Conservation (phyloP, 768 basidiomycete genomes). For the Lentinula aciculospora region DNA sequence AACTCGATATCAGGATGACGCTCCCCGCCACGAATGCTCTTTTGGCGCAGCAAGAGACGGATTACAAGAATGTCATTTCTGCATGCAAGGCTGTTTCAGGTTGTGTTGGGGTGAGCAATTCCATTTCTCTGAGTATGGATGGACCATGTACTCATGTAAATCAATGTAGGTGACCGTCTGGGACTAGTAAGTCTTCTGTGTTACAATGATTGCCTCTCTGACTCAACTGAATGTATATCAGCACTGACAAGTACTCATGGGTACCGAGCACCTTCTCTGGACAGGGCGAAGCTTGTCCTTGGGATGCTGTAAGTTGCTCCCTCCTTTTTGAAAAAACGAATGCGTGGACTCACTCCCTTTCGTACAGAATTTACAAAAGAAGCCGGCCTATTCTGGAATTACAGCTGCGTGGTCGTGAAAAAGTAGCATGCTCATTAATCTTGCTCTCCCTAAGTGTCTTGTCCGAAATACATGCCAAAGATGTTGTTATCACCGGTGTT, state of each 20-base stretch:
- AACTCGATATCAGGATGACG: slow-evolving; percentile 60
- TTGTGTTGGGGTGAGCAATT: slow-evolving; percentile 8
- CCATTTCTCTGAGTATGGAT: not conserved
- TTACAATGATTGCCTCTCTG: too few species aligned
- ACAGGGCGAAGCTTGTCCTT: slow-evolving; percentile 19
- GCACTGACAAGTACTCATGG: slow-evolving; percentile 17
- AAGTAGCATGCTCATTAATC: too few species aligned
- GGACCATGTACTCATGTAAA: not conserved
- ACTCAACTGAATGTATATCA: not conserved
- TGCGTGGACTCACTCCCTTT: not conserved
- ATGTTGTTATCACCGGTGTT: too few species aligned
- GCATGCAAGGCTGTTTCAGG: slow-evolving; percentile 26
- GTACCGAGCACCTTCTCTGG: slow-evolving; percentile 20
- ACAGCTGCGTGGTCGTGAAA: slow-evolving; percentile 1
- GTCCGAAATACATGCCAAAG: too few species aligned
- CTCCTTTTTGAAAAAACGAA: not conserved
- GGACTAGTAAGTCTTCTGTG: slow-evolving; percentile 2
- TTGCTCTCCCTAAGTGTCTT: too few species aligned
- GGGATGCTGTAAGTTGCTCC: slow-evolving; percentile 13
- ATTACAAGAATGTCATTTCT: slow-evolving; percentile 38
- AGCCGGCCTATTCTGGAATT: slow-evolving; percentile 1
- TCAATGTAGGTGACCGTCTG: slow-evolving; percentile 1
- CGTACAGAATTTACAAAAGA: not conserved
- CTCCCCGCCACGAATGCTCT: slow-evolving; percentile 44
- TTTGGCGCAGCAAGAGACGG: slow-evolving; percentile 48